A percentile compares a stretch with the other conserved stretches of the same genome.
Conservation (phyloP, 306 rosid species). For the Begonia loranthoides region DNA sequence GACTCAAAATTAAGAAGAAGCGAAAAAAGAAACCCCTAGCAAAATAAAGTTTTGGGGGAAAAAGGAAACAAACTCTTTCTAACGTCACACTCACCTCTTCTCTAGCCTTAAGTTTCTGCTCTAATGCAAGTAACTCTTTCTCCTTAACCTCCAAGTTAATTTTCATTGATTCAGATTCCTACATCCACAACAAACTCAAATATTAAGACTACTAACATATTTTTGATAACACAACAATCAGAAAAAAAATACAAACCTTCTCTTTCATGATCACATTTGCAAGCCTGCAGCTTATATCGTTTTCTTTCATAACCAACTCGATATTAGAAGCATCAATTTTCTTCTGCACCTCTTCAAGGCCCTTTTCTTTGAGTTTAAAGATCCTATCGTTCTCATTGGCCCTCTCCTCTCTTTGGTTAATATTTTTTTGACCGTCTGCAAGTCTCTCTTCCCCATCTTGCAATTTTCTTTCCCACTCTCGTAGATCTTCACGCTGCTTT, state of each 20-base stretch:
- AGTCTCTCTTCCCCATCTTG: slow-evolving; percentile 94
- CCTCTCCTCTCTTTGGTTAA: slow-evolving; percentile 93
- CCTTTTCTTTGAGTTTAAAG: slow-evolving; percentile 74
- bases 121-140: slow-evolving; percentile 56
- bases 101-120: slow-evolving; percentile 58
- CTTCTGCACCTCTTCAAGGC: slow-evolving; percentile 69
- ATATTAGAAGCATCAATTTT: slow-evolving; percentile 53
- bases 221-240: not conserved
- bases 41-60: no score
- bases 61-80: not conserved
- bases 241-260: slow-evolving; percentile 35
- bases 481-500: slow-evolving; percentile 76
- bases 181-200: slow-evolving; percentile 16
- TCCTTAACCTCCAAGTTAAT: slow-evolving; percentile 50
- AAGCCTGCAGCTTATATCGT: slow-evolving; percentile 57
- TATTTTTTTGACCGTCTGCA: slow-evolving; percentile 62
- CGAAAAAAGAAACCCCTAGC: not conserved
- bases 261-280: slow-evolving; percentile 52
- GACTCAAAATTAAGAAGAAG: no score
- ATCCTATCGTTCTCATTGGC: slow-evolving; percentile 65
- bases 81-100: slow-evolving; percentile 45
- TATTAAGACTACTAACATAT: slow-evolving; percentile 6
- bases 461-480: slow-evolving; percentile 86
- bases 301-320: slow-evolving; percentile 62
- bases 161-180: slow-evolving; percentile 62